A percentile compares a stretch with the other conserved stretches of the same genome.
These are phyloP conservation scores for Macrocybe gigantea DNA, from an alignment of 768 basidiomycete species.

Conservation along the genomic window DNA sequence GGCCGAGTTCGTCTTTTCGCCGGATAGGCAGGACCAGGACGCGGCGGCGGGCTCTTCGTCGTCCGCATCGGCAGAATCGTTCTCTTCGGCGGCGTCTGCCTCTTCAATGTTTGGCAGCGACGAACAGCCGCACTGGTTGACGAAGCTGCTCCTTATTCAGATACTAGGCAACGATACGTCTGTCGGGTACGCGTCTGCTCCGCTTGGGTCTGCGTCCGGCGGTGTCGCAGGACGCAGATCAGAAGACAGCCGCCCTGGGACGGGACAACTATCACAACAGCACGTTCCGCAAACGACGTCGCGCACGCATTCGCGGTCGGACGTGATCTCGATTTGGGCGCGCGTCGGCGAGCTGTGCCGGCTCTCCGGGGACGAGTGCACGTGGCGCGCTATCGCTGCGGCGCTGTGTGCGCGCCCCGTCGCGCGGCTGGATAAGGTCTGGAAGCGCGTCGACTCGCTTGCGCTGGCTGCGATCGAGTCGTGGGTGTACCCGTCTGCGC, in stretches of 20 bases:
- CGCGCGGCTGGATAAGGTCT: conserved; percentile 71
- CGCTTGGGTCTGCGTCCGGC: neutral
- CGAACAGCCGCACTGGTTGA: conserved; percentile 76
- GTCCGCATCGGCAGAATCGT: conserved; percentile 7
- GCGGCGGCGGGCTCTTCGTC: neutral
- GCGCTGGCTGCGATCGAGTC: conserved; percentile 54
- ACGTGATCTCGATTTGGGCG: conserved; percentile 69
- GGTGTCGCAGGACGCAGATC: neutral
- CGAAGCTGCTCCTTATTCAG: conserved; percentile 64
- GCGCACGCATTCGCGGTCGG: conserved; percentile 66
- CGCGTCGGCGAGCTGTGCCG: conserved; percentile 70
- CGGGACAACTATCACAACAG: conserved; percentile 8
- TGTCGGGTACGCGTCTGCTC: conserved; percentile 13
- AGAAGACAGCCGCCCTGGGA: conserved; percentile 10
- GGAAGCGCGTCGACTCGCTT: conserved; percentile 66
- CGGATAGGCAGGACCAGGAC: conserved; percentile 12
- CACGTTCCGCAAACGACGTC: conserved; percentile 28
- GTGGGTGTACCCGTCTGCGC: conserved; percentile 49
- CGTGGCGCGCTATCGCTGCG: conserved; percentile 69
- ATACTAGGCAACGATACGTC: conserved; percentile 59
- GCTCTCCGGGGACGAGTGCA: conserved; percentile 68
- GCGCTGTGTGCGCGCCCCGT: conserved; percentile 72
- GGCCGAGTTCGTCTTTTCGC: conserved; percentile 33
- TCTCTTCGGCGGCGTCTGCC: conserved; percentile 8
- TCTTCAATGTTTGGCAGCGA: conserved; percentile 60